Evolutionary conservation across 2,329 filamentous ascomycete species (phyloP), one percentile per base, ranked within the genome.

Genomic region (Colletotrichum destructivum): DNA sequence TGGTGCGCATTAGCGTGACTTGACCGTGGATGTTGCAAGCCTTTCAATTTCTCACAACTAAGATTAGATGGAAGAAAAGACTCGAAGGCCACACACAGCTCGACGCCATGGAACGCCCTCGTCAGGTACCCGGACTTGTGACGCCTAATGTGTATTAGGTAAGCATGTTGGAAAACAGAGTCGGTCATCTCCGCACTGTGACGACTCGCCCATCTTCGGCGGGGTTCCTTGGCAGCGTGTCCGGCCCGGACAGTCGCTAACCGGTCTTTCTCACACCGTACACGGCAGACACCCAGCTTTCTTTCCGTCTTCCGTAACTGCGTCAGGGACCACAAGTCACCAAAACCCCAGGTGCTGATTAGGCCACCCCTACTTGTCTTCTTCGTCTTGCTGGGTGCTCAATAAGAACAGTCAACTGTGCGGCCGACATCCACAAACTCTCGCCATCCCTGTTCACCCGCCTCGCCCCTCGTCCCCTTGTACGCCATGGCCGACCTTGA

Each of bases 401-500:
- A 72, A 21, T 64, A 55, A 64, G 46, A 44, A 40, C 49, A n/a
- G 15, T 21, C 44, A 8, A 40, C 18, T 55, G 59, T 54, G 23
- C 63, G 54, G 18, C 31, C n/a, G 38, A 42, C 44, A 21, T 57
- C 44, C 26, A 15, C 23, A 31, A 12, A 12, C 26, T 47, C 31
- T 18, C 5, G 8, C 40, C 16, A 69, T 56, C 65, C 54, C 23
- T 69, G 35, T 16, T 38, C 42, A 26, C 23, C 35, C 18, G 35
- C 3, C 3, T 40, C n/a, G 21, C 18, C 16, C n/a, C 18, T 23
- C 18, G 12, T 31, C 42, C 23, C 21, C 4, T 42, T 40, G 18
- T 52, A 40, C 16, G 51, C 44, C 31, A 72, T 72, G 69, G 52
- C 69, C 38, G 59, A 72, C 57, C 79, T 59, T 67, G 67, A 62